Evolutionary conservation across 129 eudicot species (phyloP).

Genomic region (Saussurea involucrata): DNA sequence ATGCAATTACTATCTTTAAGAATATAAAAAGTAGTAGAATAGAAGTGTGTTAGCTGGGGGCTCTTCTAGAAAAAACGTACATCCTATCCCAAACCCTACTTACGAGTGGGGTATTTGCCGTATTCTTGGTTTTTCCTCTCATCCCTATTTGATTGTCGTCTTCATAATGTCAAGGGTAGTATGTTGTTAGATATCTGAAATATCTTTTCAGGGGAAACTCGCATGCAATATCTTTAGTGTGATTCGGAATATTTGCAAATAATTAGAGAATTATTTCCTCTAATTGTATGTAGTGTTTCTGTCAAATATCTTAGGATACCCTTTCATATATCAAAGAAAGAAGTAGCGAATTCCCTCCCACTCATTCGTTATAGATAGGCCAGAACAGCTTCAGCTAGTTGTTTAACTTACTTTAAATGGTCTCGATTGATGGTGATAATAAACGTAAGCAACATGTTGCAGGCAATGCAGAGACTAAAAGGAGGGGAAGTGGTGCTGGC

Average conservation of each 20-base stretch:
- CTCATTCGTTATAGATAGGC: no score
- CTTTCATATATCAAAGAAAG: no score
- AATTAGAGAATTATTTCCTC: neutral
- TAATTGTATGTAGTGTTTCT: no score
- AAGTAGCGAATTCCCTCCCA: no score
- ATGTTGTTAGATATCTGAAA: neutral
- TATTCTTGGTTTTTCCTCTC: neutral
- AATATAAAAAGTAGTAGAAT: no score
- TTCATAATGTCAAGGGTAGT: neutral
- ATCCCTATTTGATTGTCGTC: neutral
- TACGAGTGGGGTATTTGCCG: neutral
- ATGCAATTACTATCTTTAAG: neutral
- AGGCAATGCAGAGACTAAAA: slow-evolving; percentile 69
- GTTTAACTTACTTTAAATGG: no score
- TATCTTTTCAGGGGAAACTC: neutral
- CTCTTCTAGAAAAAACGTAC: neutral
- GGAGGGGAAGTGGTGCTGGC: slow-evolving; percentile 59
- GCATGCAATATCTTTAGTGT: neutral
- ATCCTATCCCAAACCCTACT: neutral
- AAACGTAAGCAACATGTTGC: slow-evolving; percentile 16
- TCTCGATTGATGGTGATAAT: neutral
- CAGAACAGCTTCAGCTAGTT: no score
- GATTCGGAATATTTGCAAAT: neutral
- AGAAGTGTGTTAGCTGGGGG: neutral
- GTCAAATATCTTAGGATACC: no score